Base-by-base conservation (phyloP, 2,329 filamentous ascomycete species). In the Hypoxylon sp. region DNA sequence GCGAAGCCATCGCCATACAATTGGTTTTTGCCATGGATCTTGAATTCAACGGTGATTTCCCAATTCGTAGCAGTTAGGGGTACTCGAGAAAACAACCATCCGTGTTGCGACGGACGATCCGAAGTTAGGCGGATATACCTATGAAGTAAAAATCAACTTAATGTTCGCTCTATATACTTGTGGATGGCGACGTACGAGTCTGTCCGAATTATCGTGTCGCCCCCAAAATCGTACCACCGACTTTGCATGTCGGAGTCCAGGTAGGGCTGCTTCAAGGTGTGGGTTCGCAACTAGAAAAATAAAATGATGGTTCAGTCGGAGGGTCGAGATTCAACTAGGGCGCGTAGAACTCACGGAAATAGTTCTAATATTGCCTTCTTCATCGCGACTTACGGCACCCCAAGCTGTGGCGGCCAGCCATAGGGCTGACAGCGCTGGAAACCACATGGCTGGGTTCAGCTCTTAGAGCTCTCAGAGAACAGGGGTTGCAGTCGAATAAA, bases 171-270 rank as follows among this genome's bases (percentile, higher is more conserved):
- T 36, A 34, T 49, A 10, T 52, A 53, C 30, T 41, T 19, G 41
- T 45, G 19, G 28, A 58, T 55, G 28, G 67, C 60, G 69, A 81
- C 86, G 71, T 88, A 91, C 89, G 86, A 86, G 78, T 91, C 89
- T 71, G 89, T 89, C 74, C 89, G 85, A 75, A 98, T 87, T 75
- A 99, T 91, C 43, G 95, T 93, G 83, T 97, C 94, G 78, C 95
- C 96, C 79, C 96, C 96, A 87, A 97, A 99, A 83, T 99, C 96
- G 82, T 95, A 99, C 95, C 96, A 99, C 79, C 96, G 91, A 83
- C 93, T 97, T 83, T 97, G 92, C 91, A 98, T 94, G 81, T 98
- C 96, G 67, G 94, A 96, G 83, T 99, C 96, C 75, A 99, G 89
- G 82, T 98, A 99, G 69, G 96, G 96, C 92, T 98, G 87, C 79